Evolutionary conservation across 257 asterid species (phyloP).

Genomic region (Solanum etuberosum): DNA sequence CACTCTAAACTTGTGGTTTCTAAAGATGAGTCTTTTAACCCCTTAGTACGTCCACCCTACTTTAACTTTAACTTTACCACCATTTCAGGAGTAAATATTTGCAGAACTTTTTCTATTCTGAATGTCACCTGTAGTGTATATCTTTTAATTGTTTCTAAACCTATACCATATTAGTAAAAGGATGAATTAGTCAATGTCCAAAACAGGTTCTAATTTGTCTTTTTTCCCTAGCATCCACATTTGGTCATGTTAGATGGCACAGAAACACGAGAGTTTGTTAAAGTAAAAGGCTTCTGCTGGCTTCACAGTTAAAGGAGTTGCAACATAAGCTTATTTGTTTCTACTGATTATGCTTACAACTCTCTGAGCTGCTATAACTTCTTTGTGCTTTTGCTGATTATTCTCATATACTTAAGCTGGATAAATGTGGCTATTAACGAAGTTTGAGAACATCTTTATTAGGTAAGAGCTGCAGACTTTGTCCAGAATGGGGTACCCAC

Average conservation of each 20-base stretch:
- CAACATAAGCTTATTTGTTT: not conserved
- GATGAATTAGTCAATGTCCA: not conserved
- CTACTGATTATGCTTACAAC: not conserved
- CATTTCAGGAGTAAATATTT: not conserved
- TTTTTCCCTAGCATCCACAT: not conserved
- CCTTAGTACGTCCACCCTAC: not conserved
- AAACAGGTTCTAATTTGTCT: not conserved
- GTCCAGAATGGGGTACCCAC: slow-evolving; percentile 16
- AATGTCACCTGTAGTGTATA: not conserved
- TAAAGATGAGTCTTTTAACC: not conserved
- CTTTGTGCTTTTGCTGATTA: not conserved
- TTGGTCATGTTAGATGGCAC: not conserved
- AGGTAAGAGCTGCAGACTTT: slow-evolving; percentile 75
- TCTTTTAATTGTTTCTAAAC: not conserved
- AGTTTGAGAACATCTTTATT: not conserved
- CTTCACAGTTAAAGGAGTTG: not conserved
- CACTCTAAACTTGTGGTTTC: not conserved
- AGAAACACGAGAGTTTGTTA: not conserved
- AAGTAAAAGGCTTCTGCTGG: not conserved
- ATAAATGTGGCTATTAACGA: not conserved
- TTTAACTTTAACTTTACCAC: not conserved
- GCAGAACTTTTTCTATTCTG: not conserved
- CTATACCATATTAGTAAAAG: not conserved
- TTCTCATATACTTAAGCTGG: not conserved
- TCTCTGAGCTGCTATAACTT: not conserved